phyloP scores from a whole-genome alignment of 371 early-diverging fungal genomes.

The Haplosporangium sp. region DNA sequence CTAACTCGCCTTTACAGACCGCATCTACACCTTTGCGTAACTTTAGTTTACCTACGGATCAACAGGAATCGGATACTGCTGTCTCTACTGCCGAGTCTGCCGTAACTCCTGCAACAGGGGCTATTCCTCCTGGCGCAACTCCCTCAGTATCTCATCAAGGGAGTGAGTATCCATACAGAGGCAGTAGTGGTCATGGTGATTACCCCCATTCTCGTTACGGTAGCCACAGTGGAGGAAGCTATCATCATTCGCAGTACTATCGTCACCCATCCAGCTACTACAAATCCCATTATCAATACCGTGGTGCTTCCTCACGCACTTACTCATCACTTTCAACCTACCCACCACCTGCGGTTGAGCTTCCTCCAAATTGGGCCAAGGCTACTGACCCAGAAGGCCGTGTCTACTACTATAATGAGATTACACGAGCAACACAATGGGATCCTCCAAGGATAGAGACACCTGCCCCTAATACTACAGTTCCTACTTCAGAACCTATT shows the following conservation, averaged over 20 bases:
- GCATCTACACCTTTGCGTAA: slow-evolving; percentile 27
- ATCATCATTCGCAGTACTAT: slow-evolving; percentile 35
- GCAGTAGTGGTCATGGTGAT: slow-evolving; percentile 23
- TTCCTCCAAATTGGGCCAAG: slow-evolving; percentile 54
- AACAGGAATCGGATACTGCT: neutral
- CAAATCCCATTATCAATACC: slow-evolving; percentile 33
- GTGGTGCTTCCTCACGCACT: slow-evolving; percentile 28
- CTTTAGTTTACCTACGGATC: slow-evolving; percentile 8
- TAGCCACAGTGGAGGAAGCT: slow-evolving; percentile 21
- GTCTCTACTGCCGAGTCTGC: slow-evolving; percentile 7
- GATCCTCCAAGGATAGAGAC: slow-evolving; percentile 43
- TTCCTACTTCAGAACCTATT: slow-evolving; percentile 2
- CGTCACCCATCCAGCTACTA: slow-evolving; percentile 34
- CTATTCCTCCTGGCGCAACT: neutral
- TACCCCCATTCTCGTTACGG: slow-evolving; percentile 38
- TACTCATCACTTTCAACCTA: slow-evolving; percentile 19
- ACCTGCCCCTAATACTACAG: slow-evolving; percentile 11
- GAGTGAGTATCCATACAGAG: slow-evolving; percentile 18
- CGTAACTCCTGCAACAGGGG: neutral
- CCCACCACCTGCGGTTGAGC: slow-evolving; percentile 31
- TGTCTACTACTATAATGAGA: slow-evolving; percentile 55
- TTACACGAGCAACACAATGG: slow-evolving; percentile 57
- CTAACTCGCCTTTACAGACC: slow-evolving; percentile 5
- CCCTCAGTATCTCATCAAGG: slow-evolving; percentile 12
- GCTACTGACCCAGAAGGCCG: slow-evolving; percentile 55